Evolutionary conservation across 345 rosid genomes (phyloP).

Genomic region (Melastoma malabathricum): DNA sequence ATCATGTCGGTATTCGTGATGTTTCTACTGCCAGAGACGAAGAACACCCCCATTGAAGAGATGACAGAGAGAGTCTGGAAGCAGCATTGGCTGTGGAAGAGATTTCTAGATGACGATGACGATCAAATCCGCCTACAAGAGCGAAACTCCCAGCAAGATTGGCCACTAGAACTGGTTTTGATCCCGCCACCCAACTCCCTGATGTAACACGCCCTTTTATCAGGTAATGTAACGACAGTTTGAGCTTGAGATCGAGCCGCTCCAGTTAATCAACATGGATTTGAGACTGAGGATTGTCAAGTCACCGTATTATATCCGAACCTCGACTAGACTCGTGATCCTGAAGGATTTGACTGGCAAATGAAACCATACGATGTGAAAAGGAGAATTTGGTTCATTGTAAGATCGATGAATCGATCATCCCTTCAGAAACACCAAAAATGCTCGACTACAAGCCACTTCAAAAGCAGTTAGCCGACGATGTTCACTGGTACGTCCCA

Average conservation of each 20-base stretch:
- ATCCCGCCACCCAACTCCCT: slow-evolving; percentile 27
- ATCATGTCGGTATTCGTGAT: slow-evolving; percentile 71
- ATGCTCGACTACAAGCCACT: too few relatives aligned
- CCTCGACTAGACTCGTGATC: not conserved
- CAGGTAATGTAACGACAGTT: not conserved
- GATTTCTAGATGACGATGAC: slow-evolving; percentile 45
- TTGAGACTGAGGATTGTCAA: not conserved
- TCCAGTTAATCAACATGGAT: too few relatives aligned
- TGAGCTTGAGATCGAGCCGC: too few relatives aligned
- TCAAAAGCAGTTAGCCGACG: too few relatives aligned
- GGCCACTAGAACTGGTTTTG: slow-evolving; percentile 30
- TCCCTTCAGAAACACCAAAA: too few relatives aligned
- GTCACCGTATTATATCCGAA: not conserved
- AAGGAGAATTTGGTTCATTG: too few relatives aligned
- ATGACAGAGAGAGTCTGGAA: slow-evolving; percentile 94
- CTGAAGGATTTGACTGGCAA: not conserved
- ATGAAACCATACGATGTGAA: too few relatives aligned
- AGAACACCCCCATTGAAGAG: slow-evolving; percentile 88
- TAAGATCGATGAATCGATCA: too few relatives aligned
- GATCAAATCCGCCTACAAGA: slow-evolving; percentile 10
- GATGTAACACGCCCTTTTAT: slow-evolving; percentile 8
- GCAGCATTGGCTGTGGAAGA: slow-evolving; percentile 91
- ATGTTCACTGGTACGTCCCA: too few relatives aligned
- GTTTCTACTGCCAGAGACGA: slow-evolving; percentile 81
- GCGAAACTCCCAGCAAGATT: not conserved